A percentile compares a stretch with the other conserved stretches of the same genome.
These are phyloP conservation scores for Sinapis alba DNA, from an alignment of 441 rosid genomes.

Conservation along the genomic window DNA sequence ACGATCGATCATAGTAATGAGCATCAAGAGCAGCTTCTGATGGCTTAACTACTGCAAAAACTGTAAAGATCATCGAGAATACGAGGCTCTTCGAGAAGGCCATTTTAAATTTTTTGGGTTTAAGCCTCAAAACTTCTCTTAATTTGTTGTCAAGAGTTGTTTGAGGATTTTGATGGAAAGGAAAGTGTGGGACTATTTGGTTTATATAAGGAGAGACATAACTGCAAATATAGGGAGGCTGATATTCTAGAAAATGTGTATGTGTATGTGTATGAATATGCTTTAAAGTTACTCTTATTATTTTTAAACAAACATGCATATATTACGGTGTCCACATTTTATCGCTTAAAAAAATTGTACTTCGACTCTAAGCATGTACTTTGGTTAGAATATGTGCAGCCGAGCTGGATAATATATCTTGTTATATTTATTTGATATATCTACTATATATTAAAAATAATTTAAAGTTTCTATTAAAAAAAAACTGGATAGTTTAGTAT, in stretches of 20 bases:
- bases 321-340: constrained; percentile 18
- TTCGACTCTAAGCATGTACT: constrained; percentile 39
- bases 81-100: constrained; percentile 32
- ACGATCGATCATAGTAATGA: constrained; percentile 64
- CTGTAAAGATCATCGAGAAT: constrained; percentile 13
- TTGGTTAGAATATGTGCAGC: constrained; percentile 10
- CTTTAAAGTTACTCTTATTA: constrained; percentile 68
- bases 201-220: constrained; percentile 5
- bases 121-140: background rate
- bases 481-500: background rate
- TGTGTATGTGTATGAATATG: constrained; percentile 33
- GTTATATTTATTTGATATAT: constrained; percentile 6
- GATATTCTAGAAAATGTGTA: constrained; percentile 25
- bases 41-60: constrained; percentile 32
- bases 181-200: background rate
- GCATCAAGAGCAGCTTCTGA: constrained; percentile 51
- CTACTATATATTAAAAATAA: background rate
- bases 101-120: constrained; percentile 39
- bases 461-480: background rate
- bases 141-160: constrained; percentile 15
- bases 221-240: background rate
- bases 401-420: background rate
- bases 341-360: constrained; percentile 13
- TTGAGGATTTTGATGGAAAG: constrained; percentile 28
- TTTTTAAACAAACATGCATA: constrained; percentile 29